phyloP scores from a whole-genome alignment of 78 protist species.

The Speleostelium caveatum region DNA sequence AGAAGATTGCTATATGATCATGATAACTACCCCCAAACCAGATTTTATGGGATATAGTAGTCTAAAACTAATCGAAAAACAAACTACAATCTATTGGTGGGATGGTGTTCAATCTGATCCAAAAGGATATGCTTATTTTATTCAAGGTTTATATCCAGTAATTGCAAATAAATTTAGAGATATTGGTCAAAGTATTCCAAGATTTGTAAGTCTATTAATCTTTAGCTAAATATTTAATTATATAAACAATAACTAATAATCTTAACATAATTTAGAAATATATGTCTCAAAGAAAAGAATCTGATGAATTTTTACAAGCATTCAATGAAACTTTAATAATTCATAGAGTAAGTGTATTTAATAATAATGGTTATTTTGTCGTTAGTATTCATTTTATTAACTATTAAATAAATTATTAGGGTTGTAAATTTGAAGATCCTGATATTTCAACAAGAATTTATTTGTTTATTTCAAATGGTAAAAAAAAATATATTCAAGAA shows the following conservation, averaged over 20 bases:
- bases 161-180: conserved; percentile 47
- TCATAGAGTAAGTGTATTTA: too few species aligned
- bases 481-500: conserved; percentile 38
- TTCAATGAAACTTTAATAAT: conserved; percentile 17
- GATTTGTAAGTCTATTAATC: background rate
- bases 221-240: too few species aligned
- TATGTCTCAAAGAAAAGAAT: conserved; percentile 50
- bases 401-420: too few species aligned
- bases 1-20: conserved; percentile 35
- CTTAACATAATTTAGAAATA: too few species aligned
- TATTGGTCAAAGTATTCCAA: conserved; percentile 46
- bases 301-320: conserved; percentile 14
- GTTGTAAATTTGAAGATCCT: conserved; percentile 53
- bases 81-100: conserved; percentile 66
- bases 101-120: conserved; percentile 54
- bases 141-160: conserved; percentile 57
- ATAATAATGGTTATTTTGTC: too few species aligned
- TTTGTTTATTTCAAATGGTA: conserved; percentile 3
- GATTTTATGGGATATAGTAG: background rate
- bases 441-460: conserved; percentile 36
- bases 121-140: conserved; percentile 33
- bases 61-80: background rate
- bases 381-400: too few species aligned
- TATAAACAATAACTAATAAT: too few species aligned
- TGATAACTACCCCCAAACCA: background rate